Conservation (phyloP, 768 basidiomycete genomes). For the Hysterangium stoloniferum region DNA sequence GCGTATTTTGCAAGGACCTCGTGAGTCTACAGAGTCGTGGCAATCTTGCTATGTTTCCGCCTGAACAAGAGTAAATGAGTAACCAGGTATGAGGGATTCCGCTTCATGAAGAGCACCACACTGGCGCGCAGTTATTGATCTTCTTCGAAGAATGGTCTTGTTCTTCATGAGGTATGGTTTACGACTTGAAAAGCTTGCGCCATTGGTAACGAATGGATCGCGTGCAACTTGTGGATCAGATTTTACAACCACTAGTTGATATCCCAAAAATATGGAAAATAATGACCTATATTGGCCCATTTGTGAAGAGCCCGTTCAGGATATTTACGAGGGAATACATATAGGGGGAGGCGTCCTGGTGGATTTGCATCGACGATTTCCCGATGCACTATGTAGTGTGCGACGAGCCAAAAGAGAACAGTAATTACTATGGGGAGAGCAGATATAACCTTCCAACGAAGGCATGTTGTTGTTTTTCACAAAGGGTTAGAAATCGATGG, state of each 20-base stretch:
- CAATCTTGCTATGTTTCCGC: conserved; percentile 38
- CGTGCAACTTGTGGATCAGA: conserved; percentile 37
- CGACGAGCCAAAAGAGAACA: too few species aligned
- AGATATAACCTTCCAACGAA: too few species aligned
- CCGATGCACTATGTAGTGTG: too few species aligned
- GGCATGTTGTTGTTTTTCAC: too few species aligned
- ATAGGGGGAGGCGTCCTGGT: too few species aligned
- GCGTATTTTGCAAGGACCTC: conserved; percentile 31
- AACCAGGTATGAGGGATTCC: neutral
- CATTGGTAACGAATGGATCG: conserved; percentile 38
- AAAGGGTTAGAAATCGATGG: too few species aligned
- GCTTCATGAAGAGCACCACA: conserved; percentile 24
- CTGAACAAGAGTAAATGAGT: conserved; percentile 17
- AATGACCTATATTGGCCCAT: conserved; percentile 39
- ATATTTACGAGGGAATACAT: too few species aligned
- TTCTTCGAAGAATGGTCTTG: conserved; percentile 35
- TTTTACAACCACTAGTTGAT: conserved; percentile 39
- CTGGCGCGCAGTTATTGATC: conserved; percentile 37
- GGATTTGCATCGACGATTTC: too few species aligned
- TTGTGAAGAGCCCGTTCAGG: conserved; percentile 35
- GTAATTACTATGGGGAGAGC: too few species aligned
- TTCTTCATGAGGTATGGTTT: conserved; percentile 39
- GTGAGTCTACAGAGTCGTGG: conserved; percentile 25
- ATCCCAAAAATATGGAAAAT: conserved; percentile 40
- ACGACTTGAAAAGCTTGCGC: conserved; percentile 39